Percentiles rank a stretch among this genome's conserved stretches.
These are phyloP conservation scores for Immersiella caudata DNA, from an alignment of 495 filamentous ascomycete genomes.

Conservation along the genomic window DNA sequence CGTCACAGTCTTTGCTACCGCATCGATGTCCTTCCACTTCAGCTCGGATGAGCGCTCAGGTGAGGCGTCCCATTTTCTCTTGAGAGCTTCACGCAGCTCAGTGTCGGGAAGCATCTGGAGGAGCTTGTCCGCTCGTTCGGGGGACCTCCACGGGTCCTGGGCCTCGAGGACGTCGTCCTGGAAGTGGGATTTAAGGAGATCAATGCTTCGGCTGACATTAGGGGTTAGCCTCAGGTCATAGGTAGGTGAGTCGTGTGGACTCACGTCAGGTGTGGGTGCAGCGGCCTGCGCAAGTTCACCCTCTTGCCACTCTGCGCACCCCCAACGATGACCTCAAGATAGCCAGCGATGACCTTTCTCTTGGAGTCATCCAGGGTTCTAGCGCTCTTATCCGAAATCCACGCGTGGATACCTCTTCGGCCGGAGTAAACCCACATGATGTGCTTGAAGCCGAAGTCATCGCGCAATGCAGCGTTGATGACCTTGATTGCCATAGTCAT, in stretches of 20 bases:
- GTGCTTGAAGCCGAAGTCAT: conserved; percentile 95
- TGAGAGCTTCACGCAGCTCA: conserved; percentile 69
- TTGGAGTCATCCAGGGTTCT: conserved; percentile 81
- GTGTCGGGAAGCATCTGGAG: conserved; percentile 79
- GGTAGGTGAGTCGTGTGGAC: conserved; percentile 17
- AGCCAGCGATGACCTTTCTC: conserved; percentile 78
- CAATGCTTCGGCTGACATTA: conserved; percentile 69
- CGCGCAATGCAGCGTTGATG: conserved; percentile 78
- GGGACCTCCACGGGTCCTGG: conserved; percentile 81
- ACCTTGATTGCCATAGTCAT: conserved; percentile 97
- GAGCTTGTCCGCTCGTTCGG: conserved; percentile 70
- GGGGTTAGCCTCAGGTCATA: not conserved
- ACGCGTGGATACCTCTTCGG: conserved; percentile 93
- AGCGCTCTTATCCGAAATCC: conserved; percentile 93
- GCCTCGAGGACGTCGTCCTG: conserved; percentile 73
- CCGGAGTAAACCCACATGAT: conserved; percentile 99
- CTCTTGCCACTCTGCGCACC: conserved; percentile 83
- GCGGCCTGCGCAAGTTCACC: conserved; percentile 79
- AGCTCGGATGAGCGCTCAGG: conserved; percentile 70
- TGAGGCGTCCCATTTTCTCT: conserved; percentile 86
- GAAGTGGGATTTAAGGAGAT: conserved; percentile 77
- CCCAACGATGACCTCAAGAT: conserved; percentile 84
- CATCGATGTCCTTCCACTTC: conserved; percentile 95
- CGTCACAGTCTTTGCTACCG: conserved; percentile 71
- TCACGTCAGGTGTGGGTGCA: conserved; percentile 86